Base-by-base conservation (phyloP, 192 early-diverging fungal species). In the Coemansia sp. region DNA sequence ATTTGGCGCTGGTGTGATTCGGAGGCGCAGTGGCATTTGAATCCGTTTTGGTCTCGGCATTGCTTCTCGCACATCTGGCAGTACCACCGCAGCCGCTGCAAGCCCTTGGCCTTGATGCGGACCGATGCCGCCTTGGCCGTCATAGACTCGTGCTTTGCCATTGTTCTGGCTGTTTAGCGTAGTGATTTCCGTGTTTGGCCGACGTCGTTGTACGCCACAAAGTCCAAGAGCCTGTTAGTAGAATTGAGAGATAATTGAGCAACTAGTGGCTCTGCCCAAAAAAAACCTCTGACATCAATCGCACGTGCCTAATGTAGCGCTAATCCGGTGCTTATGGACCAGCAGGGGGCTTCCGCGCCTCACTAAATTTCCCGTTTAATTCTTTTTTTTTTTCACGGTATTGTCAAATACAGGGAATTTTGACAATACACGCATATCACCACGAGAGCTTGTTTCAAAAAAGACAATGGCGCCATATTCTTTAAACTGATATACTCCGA, bases 1-100 rank as follows among this genome's bases (percentile, higher is more conserved):
- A 96, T 95, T 70, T 95, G 92, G 16, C 94, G 88, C 68, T 93
- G 89, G 77, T 98, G 96, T 9, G 90, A 84, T 71, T 98, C 96
- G 37, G 92, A 93, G 10, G 84, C 83, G 60, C 88, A 91, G 77
- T 98, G 96, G 60, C 91, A 92, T 74, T 95, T 95, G 85, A 95
- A 97, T 2, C 95, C 95, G 83, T 97, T 97, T 70, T 93, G 93
- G 81, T 97, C 95, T 62, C 93, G 85, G 66, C 92, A 95, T 73
- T 85, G 84, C 78, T 89, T 92, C 70, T 95, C 87, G 68, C 94
- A 96, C 85, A 93, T 93, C 77, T 97, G 95, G 76, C 95, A 97
- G 73, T 94, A 97, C 85, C 91, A 97, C 37, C 90, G 85, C 38
- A 97, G 83, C 60, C 91, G 90, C 56, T 92, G 89, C 56, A 97